phyloP scores from a whole-genome alignment of 2,329 filamentous ascomycete species.

The Elsinoe ampelina region DNA sequence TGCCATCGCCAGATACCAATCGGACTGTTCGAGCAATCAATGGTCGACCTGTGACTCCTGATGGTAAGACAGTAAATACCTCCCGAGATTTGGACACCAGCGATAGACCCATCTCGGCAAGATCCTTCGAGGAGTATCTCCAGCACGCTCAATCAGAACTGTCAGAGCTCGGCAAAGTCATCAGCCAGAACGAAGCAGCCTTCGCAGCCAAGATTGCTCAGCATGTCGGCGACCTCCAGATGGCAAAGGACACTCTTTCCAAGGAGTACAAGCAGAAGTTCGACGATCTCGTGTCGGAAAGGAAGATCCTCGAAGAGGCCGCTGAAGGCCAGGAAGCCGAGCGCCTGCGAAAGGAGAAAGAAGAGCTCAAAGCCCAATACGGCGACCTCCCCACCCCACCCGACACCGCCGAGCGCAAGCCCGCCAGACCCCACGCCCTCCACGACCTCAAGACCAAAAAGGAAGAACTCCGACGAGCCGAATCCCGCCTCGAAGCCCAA shows the following conservation, averaged over 20 bases:
- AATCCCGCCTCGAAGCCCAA: slow-evolving; percentile 26
- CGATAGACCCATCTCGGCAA: background rate
- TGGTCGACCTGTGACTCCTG: slow-evolving; percentile 14
- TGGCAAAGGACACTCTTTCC: slow-evolving; percentile 27
- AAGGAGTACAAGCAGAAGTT: slow-evolving; percentile 28
- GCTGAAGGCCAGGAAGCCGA: slow-evolving; percentile 23
- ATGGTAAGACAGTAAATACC: background rate
- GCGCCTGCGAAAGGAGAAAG: slow-evolving; percentile 26
- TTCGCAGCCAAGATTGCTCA: slow-evolving; percentile 29
- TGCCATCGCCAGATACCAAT: background rate
- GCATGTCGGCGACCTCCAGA: slow-evolving; percentile 29
- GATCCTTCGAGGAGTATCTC: slow-evolving; percentile 30
- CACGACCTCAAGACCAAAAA: slow-evolving; percentile 3
- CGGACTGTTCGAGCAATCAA: background rate
- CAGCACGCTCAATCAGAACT: slow-evolving; percentile 26
- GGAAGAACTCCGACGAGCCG: slow-evolving; percentile 17
- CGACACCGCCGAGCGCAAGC: background rate
- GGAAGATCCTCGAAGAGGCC: slow-evolving; percentile 24
- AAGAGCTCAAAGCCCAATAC: slow-evolving; percentile 24
- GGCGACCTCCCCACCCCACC: slow-evolving; percentile 10
- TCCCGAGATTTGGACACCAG: background rate
- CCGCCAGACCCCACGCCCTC: background rate
- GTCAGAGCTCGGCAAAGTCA: slow-evolving; percentile 27
- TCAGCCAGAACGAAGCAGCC: slow-evolving; percentile 27
- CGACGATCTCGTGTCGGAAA: slow-evolving; percentile 24